phyloP scores from a whole-genome alignment of 139 green algal genomes.

The Coelastrella sp. region DNA sequence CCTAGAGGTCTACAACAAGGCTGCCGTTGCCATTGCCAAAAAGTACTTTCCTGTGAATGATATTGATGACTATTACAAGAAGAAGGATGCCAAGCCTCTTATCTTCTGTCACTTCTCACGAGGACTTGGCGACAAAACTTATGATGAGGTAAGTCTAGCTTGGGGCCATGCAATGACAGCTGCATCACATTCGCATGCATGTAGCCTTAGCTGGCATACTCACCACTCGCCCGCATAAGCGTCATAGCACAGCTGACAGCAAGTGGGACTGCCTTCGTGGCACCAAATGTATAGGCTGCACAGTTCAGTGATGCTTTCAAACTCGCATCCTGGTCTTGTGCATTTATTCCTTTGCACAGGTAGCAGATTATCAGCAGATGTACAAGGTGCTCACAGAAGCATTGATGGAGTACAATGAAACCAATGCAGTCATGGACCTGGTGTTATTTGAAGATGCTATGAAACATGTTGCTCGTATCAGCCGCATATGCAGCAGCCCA shows the following conservation, averaged over 20 bases:
- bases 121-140: slow-evolving; percentile 78
- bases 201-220: no score
- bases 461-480: slow-evolving; percentile 92
- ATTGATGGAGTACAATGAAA: slow-evolving; percentile 92
- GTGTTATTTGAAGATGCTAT: slow-evolving; percentile 95
- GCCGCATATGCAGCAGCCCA: slow-evolving; percentile 84
- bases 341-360: slow-evolving; percentile 41
- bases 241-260: no score
- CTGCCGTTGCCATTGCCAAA: slow-evolving; percentile 76
- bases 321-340: no score
- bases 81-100: slow-evolving; percentile 80
- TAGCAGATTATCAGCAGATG: slow-evolving; percentile 71
- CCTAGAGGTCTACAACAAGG: slow-evolving; percentile 85
- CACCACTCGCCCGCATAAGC: no score
- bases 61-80: slow-evolving; percentile 91
- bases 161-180: no score
- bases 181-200: no score
- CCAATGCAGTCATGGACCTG: slow-evolving; percentile 91
- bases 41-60: slow-evolving; percentile 79
- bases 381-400: slow-evolving; percentile 86
- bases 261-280: no score
- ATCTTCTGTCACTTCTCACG: slow-evolving; percentile 92
- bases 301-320: background rate
- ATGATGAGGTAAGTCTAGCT: slow-evolving; percentile 71
- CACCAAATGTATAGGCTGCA: no score